These are phyloP conservation scores for Tephrocybe sp. DNA, from an alignment of 768 basidiomycete species.

Conservation along the genomic window DNA sequence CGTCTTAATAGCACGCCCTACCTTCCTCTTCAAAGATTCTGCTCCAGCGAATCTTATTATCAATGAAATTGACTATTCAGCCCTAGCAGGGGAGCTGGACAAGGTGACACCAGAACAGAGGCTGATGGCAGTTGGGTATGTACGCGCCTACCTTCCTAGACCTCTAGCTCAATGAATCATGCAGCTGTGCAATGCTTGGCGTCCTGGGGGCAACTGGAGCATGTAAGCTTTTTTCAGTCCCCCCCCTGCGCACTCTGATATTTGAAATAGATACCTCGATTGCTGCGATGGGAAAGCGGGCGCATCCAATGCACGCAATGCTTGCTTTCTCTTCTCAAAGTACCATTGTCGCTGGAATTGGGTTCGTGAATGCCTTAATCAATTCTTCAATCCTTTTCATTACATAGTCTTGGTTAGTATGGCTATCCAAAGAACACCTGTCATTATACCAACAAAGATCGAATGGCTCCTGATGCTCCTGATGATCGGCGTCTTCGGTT, in stretches of 20 bases:
- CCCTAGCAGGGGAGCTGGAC: conserved; percentile 22
- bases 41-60: neutral
- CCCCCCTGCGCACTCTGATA: neutral
- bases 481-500: conserved; percentile 52
- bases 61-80: conserved; percentile 10
- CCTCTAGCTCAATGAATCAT: neutral
- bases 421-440: conserved; percentile 32
- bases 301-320: conserved; percentile 72
- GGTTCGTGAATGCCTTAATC: conserved; percentile 23
- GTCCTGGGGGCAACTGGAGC: conserved; percentile 66
- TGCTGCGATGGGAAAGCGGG: conserved; percentile 72
- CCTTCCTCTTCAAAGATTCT: conserved; percentile 52
- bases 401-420: conserved; percentile 33
- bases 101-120: conserved; percentile 36
- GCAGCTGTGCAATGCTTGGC: conserved; percentile 33
- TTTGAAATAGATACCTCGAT: conserved; percentile 12
- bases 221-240: conserved; percentile 40
- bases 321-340: conserved; percentile 62
- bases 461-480: conserved; percentile 45
- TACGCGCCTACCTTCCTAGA: neutral
- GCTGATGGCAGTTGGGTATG: conserved; percentile 28
- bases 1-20: conserved; percentile 76
- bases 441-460: conserved; percentile 43
- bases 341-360: conserved; percentile 34
- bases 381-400: neutral